Conservation (phyloP, 352 stramenopile species). For the Globisporangium orthogonon region DNA sequence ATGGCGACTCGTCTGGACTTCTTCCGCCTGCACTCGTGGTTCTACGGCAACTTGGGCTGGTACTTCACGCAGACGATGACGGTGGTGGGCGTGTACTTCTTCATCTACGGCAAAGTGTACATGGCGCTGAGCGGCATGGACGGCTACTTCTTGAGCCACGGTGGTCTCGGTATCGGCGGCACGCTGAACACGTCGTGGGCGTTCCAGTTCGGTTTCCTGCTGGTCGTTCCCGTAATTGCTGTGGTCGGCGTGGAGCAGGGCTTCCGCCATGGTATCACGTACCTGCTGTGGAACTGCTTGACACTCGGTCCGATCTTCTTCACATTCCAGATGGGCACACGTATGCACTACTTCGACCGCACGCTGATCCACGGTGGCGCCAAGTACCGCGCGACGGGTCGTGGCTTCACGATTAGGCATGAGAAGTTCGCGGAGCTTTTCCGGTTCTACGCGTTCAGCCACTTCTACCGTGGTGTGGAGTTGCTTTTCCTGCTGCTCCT, state of each 20-base stretch:
- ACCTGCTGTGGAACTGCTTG: constrained; percentile 93
- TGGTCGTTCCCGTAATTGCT: constrained; percentile 96
- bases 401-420: constrained; percentile 98
- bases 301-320: constrained; percentile 99
- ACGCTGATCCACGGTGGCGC: constrained; percentile 96
- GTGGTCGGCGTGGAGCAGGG: constrained; percentile 94
- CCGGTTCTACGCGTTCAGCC: constrained; percentile 96
- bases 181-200: constrained; percentile 95
- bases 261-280: constrained; percentile 90
- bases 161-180: constrained; percentile 91
- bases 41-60: constrained; percentile 98
- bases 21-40: constrained; percentile 57
- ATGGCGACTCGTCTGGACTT: constrained; percentile 5
- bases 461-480: constrained; percentile 98
- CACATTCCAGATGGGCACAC: constrained; percentile 99
- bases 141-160: constrained; percentile 86
- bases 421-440: constrained; percentile 96
- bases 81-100: constrained; percentile 96
- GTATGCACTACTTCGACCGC: constrained; percentile 98
- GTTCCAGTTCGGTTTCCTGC: constrained; percentile 93
- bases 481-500: constrained; percentile 79
- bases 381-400: constrained; percentile 96
- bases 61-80: constrained; percentile 98
- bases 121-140: constrained; percentile 93
- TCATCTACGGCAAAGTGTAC: constrained; percentile 97